Conservation (phyloP, 495 filamentous ascomycete species). For the Trichoderma reesei region DNA sequence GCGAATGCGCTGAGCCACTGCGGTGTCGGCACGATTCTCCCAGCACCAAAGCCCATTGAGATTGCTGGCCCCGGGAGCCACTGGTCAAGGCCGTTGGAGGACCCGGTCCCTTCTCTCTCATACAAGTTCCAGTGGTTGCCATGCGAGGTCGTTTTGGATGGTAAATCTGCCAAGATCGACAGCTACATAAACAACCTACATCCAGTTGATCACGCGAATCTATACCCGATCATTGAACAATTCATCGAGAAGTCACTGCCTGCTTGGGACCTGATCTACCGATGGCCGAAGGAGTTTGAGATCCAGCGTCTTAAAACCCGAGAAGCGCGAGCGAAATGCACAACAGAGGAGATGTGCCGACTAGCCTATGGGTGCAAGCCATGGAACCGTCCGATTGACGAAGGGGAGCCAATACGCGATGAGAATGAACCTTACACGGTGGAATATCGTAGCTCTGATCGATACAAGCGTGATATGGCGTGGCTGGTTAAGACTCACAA, state of each 20-base stretch:
- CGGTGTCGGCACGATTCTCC: slow-evolving; percentile 5
- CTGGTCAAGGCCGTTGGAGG: neutral
- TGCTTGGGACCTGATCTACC: slow-evolving; percentile 9
- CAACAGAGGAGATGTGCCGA: neutral
- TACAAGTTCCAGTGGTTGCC: slow-evolving; percentile 45
- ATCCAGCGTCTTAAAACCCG: neutral
- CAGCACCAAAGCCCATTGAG: slow-evolving; percentile 3
- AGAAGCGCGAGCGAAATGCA: neutral
- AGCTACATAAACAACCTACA: slow-evolving; percentile 55
- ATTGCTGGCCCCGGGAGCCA: neutral
- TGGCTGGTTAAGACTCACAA: slow-evolving; percentile 6
- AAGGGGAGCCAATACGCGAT: neutral
- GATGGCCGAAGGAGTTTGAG: neutral
- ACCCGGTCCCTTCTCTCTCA: neutral
- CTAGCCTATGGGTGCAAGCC: neutral
- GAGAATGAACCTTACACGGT: neutral
- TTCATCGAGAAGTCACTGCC: slow-evolving; percentile 24
- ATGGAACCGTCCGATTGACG: slow-evolving; percentile 1
- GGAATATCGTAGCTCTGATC: neutral
- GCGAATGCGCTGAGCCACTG: neutral
- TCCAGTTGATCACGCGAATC: slow-evolving; percentile 29
- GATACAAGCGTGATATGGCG: neutral
- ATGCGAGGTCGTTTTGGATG: slow-evolving; percentile 36
- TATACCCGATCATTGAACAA: slow-evolving; percentile 44
- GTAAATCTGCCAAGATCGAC: slow-evolving; percentile 50